A percentile compares a stretch with the other conserved stretches of the same genome.
Evolutionary conservation across 75 land plant genomes (phyloP).

Genomic region (Selaginella tamariscina): DNA sequence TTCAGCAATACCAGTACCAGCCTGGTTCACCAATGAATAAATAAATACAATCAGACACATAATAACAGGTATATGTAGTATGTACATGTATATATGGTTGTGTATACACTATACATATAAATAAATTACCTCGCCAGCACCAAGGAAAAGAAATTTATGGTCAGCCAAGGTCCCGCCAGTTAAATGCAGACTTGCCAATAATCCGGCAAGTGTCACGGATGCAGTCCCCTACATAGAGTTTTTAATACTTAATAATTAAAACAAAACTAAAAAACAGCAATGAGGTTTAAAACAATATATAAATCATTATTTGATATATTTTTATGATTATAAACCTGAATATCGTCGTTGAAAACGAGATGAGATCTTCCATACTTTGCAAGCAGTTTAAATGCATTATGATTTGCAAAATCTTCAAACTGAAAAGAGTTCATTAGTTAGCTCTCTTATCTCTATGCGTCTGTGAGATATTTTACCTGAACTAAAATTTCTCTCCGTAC

Average conservation of each 20-base stretch:
- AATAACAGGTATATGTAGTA: too few species aligned
- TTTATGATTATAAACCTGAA: conserved; percentile 4
- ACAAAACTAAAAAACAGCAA: not conserved
- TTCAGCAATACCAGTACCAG: too few species aligned
- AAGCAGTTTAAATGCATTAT: conserved; percentile 11
- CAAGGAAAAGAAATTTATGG: conserved; percentile 82
- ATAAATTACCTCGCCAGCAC: conserved; percentile 79
- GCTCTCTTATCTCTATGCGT: not conserved
- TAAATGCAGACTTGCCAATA: conserved; percentile 57
- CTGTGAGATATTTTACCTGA: not conserved
- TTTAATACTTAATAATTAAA: not conserved
- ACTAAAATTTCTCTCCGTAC: conserved; percentile 7
- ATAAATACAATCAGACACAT: too few species aligned
- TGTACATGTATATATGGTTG: too few species aligned
- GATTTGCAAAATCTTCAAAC: conserved; percentile 14
- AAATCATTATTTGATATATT: too few species aligned
- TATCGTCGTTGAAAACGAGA: conserved; percentile 13
- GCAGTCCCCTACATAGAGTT: conserved; percentile 73
- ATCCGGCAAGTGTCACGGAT: conserved; percentile 82
- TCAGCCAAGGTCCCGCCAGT: conserved; percentile 80
- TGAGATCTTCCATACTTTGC: conserved; percentile 4
- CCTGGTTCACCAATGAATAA: too few species aligned
- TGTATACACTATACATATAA: too few species aligned
- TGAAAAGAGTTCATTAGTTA: not conserved
- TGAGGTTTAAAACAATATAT: not conserved